Evolutionary conservation across 441 rosid genomes (phyloP), one percentile per base, ranked within the genome.

Genomic region (Francoa sonchifolia): DNA sequence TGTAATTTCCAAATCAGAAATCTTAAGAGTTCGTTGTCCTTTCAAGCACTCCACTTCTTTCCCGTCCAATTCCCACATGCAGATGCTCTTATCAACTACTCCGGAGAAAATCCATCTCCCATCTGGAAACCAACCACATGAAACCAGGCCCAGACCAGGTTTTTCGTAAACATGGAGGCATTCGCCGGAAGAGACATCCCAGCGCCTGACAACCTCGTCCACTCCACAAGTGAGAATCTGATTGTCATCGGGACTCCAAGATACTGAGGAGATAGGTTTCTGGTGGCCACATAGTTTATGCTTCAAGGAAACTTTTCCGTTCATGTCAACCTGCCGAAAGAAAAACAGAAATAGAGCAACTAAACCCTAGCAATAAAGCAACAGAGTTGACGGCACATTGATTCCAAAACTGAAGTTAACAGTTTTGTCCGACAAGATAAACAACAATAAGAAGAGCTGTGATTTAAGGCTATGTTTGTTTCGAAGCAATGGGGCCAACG

Each of bases 61-160:
- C 32, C 88, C 85, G 19, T 69, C 71, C 58, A 76, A 45, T 40
- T 73, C 77, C 63, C 76, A 73, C 63, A 73, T 46, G 54, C 72
- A 64, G 35, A 77, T 71, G 61, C 76, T 66, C 63, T 60, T 69
- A 40, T 77, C 78, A 25, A 19, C 66, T 19, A 65, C 44, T 11
- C 85, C 85, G 27, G 68, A 59, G 39, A 61, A 61, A 54, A 77
- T 55, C 38, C 59, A 47, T 41, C 48, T 65, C 27, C 79, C 72
- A 20, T 68, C 62, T 11, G 79, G 78, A 53, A 61, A 68, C 85
- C 81, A 77, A 1, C 71, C 78, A 17, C 85, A 77, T 2, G 85
- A 77, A 27, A 73, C 50, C 43, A 66, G 52, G 33, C 81, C 76
- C 35, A 59, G 37, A 42, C 78, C 74, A 17, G 47, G 40, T 55